phyloP scores from a whole-genome alignment of 1,284 basidiomycete species.

The Leccinum insigne region DNA sequence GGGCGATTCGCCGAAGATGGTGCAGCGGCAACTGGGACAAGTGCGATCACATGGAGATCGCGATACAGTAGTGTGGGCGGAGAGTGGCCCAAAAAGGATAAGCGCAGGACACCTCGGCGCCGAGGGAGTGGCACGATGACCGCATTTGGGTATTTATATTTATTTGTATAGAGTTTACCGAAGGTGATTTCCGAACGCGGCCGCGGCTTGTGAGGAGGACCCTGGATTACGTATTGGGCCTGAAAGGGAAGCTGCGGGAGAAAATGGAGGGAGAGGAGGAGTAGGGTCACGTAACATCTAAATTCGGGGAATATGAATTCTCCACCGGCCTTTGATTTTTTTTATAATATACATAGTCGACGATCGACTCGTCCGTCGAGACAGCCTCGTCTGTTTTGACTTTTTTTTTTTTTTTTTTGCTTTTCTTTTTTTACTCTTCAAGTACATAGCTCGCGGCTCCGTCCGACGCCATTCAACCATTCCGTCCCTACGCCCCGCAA shows the following conservation, averaged over 20 bases:
- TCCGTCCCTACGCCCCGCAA: constrained; percentile 36
- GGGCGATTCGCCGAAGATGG: constrained; percentile 35
- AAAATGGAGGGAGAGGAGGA: constrained; percentile 32
- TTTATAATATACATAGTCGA: constrained; percentile 40
- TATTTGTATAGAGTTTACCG: constrained; percentile 37
- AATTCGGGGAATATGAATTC: constrained; percentile 42
- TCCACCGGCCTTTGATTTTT: constrained; percentile 35
- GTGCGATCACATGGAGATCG: constrained; percentile 36
- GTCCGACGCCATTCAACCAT: constrained; percentile 35
- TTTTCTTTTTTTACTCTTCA: constrained; percentile 14
- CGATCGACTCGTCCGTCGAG: constrained; percentile 33
- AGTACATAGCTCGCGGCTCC: constrained; percentile 37
- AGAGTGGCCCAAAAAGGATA: constrained; percentile 27
- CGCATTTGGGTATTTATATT: constrained; percentile 26
- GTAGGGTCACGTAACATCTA: constrained; percentile 34
- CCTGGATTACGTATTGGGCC: constrained; percentile 35
- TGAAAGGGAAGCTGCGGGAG: constrained; percentile 33
- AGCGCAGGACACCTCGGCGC: constrained; percentile 36
- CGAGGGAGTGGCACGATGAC: constrained; percentile 35
- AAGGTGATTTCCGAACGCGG: constrained; percentile 41
- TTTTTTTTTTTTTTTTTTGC: constrained; percentile 17
- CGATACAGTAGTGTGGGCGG: constrained; percentile 30
- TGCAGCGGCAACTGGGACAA: constrained; percentile 31
- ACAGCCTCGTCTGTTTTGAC: constrained; percentile 31
- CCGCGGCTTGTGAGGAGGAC: constrained; percentile 35